A percentile compares a stretch with the other conserved stretches of the same genome.
These are phyloP conservation scores for Ulota crispa DNA, from an alignment of 225 moss, liverwort and hornwort species.

Conservation along the genomic window DNA sequence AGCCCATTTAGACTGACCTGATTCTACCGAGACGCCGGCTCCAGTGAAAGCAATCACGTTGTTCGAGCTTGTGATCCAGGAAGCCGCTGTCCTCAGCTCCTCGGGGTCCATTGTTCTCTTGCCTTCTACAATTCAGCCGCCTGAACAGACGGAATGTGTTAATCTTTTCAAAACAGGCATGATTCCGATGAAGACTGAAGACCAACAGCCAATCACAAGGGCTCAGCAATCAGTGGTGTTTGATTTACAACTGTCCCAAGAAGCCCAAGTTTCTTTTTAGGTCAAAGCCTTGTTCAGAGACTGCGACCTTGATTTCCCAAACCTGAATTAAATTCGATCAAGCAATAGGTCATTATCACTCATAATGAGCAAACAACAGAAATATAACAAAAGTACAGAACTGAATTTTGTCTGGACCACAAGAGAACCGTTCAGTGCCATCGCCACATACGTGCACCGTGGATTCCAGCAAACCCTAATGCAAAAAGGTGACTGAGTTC, in stretches of 20 bases:
- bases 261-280: not conserved
- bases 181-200: not conserved
- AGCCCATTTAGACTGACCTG: slow-evolving; percentile 30
- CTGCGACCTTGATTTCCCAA: not conserved
- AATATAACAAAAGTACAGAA: not conserved
- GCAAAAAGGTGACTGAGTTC: not conserved
- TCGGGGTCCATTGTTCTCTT: slow-evolving; percentile 9
- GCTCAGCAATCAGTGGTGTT: not conserved
- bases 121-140: no score
- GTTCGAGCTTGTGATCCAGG: slow-evolving; percentile 29
- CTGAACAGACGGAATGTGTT: not conserved
- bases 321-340: not conserved
- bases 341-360: not conserved
- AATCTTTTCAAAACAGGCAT: not conserved
- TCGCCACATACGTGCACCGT: not conserved
- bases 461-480: not conserved
- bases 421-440: not conserved
- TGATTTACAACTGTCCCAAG: not conserved
- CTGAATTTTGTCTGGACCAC: no score
- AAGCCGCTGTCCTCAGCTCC: slow-evolving; percentile 37
- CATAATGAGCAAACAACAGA: not conserved
- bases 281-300: not conserved
- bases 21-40: slow-evolving; percentile 57
- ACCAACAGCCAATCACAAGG: not conserved
- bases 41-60: slow-evolving; percentile 51